Evolutionary conservation across 306 rosid species (phyloP), one percentile per base, ranked within the genome.

Genomic region (Sindora glabra): DNA sequence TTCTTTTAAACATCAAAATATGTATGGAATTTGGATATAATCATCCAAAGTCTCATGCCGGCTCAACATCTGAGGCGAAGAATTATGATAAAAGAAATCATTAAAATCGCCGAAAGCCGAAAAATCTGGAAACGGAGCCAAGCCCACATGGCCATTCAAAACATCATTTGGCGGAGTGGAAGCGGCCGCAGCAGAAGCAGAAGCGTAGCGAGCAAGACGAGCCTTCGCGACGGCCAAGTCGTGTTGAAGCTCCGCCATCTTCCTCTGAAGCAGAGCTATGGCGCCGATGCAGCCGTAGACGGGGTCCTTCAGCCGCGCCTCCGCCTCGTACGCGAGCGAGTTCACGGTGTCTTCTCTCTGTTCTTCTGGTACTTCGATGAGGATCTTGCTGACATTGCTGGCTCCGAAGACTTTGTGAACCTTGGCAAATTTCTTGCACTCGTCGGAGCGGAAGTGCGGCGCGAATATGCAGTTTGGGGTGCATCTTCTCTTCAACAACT

Each of bases 401-500:
- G 98, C 98, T 10, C 98, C 96, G 26, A 92, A 92, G 1, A 92
- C 98, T 64, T 91, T 91, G 74, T 91, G 98, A 2, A 91, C 96
- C 6, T 91, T 83, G 6, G 96, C 92, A 2, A 91, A 91, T 40
- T 86, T 91, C 56, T 69, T 79, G 1, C 89, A 76, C 80, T 91
- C 98, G 18, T 91, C 89, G 1, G 95, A 78, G 42, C 71, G 80
- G 6, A 92, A 88, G 70, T 92, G 80, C 0, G 98, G 96, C 0
- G 98, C 98, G 49, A 92, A 92, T 29, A 92, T 83, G 51, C 98
- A 88, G 26, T 72, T 81, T 3, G 96, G 83, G 3, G 16, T 77
- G 83, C 98, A 92, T 54, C 84, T 80, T 64, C 98, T 78, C 50
- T 88, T 92, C 57, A 92, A 64, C 24, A 86, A 49, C 61, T 88